phyloP scores from a whole-genome alignment of 1,284 basidiomycete species.

The Ustilago loliicola region DNA sequence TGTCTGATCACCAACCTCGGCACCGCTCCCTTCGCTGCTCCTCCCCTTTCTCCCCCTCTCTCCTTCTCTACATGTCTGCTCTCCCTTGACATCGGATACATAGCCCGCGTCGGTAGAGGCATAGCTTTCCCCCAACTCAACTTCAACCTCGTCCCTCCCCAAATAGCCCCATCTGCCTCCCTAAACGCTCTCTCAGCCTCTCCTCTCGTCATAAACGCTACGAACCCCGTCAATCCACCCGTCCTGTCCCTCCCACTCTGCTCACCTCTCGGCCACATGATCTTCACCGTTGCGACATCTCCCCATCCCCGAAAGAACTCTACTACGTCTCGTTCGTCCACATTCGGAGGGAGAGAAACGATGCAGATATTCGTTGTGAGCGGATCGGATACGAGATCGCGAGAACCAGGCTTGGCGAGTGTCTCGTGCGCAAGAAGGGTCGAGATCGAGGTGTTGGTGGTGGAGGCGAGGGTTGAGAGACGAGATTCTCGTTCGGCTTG shows the following conservation, averaged over 20 bases:
- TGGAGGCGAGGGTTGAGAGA: slow-evolving; percentile 70
- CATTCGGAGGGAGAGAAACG: slow-evolving; percentile 81
- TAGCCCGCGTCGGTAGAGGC: slow-evolving; percentile 76
- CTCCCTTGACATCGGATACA: slow-evolving; percentile 31
- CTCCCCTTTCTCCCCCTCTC: not conserved
- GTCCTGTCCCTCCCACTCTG: slow-evolving; percentile 76
- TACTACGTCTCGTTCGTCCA: slow-evolving; percentile 85
- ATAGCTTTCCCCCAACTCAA: slow-evolving; percentile 97
- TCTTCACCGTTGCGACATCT: slow-evolving; percentile 73
- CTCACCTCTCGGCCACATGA: slow-evolving; percentile 63
- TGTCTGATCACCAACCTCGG: slow-evolving; percentile 33
- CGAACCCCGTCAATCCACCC: slow-evolving; percentile 88
- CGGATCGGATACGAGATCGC: slow-evolving; percentile 81
- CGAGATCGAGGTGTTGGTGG: slow-evolving; percentile 41
- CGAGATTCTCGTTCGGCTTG: slow-evolving; percentile 89
- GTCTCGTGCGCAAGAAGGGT: slow-evolving; percentile 77
- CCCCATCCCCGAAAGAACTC: slow-evolving; percentile 81
- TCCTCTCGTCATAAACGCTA: slow-evolving; percentile 91
- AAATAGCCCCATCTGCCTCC: slow-evolving; percentile 89
- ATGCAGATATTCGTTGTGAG: slow-evolving; percentile 95
- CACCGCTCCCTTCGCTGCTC: slow-evolving; percentile 1
- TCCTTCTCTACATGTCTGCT: not conserved
- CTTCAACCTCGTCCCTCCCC: slow-evolving; percentile 85
- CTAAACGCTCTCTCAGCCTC: slow-evolving; percentile 89
- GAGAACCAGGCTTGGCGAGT: slow-evolving; percentile 80